A percentile compares a stretch with the other conserved stretches of the same genome.
phyloP scores from a whole-genome alignment of 805 yeast genomes.

The Barnettozyma wickerhamii region DNA sequence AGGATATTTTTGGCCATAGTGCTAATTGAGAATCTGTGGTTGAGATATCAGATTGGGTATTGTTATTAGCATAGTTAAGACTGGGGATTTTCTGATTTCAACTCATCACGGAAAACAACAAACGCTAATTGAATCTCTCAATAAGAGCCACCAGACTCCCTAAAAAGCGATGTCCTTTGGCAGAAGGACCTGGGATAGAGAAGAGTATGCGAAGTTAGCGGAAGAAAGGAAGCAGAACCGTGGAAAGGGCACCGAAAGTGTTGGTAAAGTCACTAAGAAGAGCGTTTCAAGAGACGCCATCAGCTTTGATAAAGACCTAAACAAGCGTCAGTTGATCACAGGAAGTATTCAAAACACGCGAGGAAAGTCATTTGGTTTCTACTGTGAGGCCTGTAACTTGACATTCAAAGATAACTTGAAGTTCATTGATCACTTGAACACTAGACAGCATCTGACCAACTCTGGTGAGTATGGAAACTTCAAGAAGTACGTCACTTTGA shows the following conservation, averaged over 20 bases:
- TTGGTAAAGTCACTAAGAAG: conserved; percentile 4
- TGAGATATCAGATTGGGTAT: too few relatives aligned
- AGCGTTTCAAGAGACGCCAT: conserved; percentile 15
- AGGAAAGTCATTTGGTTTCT: conserved; percentile 75
- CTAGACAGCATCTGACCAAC: conserved; percentile 56
- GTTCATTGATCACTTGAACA: conserved; percentile 78
- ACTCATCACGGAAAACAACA: too few relatives aligned
- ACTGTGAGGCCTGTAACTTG: conserved; percentile 74
- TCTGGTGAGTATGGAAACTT: conserved; percentile 33
- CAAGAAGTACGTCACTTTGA: conserved; percentile 41
- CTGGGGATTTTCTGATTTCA: not conserved
- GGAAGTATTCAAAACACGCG: conserved; percentile 29
- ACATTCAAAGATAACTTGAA: conserved; percentile 82
- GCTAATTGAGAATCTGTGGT: too few relatives aligned
- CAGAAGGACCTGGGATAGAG: conserved; percentile 68
- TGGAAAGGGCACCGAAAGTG: conserved; percentile 10
- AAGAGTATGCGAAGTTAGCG: conserved; percentile 53
- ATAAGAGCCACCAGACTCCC: not conserved
- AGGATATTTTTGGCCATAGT: conserved; percentile 36
- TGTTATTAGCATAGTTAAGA: too few relatives aligned
- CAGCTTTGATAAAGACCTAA: conserved; percentile 27
- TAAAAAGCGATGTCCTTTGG: conserved; percentile 37
- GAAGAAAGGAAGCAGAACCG: conserved; percentile 23
- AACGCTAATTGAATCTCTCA: too few relatives aligned
- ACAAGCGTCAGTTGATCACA: conserved; percentile 31